Evolutionary conservation across 768 basidiomycete species (phyloP), one percentile per base, ranked within the genome.

Genomic region (Hericium alpestre): DNA sequence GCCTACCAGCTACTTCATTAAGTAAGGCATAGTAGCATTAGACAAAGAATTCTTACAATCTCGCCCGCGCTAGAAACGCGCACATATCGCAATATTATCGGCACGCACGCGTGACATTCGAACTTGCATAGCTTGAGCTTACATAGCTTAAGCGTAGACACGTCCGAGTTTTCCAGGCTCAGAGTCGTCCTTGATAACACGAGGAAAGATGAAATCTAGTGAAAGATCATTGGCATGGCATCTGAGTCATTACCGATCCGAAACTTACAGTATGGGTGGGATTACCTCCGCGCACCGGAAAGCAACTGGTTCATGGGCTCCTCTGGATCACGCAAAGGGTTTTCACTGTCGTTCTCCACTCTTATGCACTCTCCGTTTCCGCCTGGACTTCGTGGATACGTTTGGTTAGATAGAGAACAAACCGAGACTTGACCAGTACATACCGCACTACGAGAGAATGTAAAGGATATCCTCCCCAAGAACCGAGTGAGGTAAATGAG

Each of bases 11-110:
- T 89, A 89, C 64, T 91, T 92, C 73, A 86, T 90, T 70, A 92
- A 73, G 65, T 91, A 88, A 53, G 82, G 76, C 0, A 86, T 89
- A 37, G 93, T 79, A 8, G 89, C 78, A 64, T 82, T 86, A 20
- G n/a, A 22, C 48, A 53, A 52, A 37, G 58, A 1, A 22, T 27
- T 57, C 73, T 51, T 65, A 90, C 89, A 50, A 87, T 89, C 70
- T 93, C 91, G 63, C 91, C 91, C 20, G 86, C 89, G 23, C 91
- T 91, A 63, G 90, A 82, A 3, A 91, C 89, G 18, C 90, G 80
- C 27, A 93, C 74, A 65, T 92, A 88, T 86, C 6, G 84, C 86
- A 27, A 93, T 86, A 56, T 84, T 79, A 55, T 90, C 83, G 6
- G 76, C 74, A 55, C 92, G 87, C 37, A 93, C 63, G 91, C 90